phyloP scores from a whole-genome alignment of 148 eudicot species.

The Amaranthus palmeri region DNA sequence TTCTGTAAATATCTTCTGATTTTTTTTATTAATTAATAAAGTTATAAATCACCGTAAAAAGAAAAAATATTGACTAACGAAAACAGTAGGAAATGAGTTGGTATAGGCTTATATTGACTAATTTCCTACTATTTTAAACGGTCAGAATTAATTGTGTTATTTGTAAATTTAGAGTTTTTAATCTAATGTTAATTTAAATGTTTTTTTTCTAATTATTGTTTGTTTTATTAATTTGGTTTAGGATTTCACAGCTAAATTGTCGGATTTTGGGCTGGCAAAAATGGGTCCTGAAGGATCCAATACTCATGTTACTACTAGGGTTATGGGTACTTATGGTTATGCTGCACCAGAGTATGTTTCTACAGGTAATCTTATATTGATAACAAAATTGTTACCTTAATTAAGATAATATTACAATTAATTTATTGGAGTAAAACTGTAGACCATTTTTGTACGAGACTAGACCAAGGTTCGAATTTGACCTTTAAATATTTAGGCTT shows the following conservation, averaged over 20 bases:
- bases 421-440: no score
- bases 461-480: no score
- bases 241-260: slow-evolving; percentile 88
- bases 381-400: no score
- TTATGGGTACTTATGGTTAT: slow-evolving; percentile 97
- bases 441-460: no score
- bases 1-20: slow-evolving; percentile 45
- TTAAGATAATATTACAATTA: no score
- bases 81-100: no score
- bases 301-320: slow-evolving; percentile 89
- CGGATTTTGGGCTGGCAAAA: slow-evolving; percentile 90
- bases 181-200: background rate
- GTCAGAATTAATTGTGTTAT: no score
- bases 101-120: no score
- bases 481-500: no score
- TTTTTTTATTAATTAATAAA: background rate
- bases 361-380: slow-evolving; percentile 71
- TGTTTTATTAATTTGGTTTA: slow-evolving; percentile 14
- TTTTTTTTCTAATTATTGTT: background rate
- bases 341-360: slow-evolving; percentile 96
- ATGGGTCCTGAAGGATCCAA: slow-evolving; percentile 99
- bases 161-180: background rate
- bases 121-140: no score
- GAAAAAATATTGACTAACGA: no score
- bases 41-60: no score